Evolutionary conservation across 257 asterid genomes (phyloP), one percentile per base, ranked within the genome.

Genomic region (Striga asiatica): DNA sequence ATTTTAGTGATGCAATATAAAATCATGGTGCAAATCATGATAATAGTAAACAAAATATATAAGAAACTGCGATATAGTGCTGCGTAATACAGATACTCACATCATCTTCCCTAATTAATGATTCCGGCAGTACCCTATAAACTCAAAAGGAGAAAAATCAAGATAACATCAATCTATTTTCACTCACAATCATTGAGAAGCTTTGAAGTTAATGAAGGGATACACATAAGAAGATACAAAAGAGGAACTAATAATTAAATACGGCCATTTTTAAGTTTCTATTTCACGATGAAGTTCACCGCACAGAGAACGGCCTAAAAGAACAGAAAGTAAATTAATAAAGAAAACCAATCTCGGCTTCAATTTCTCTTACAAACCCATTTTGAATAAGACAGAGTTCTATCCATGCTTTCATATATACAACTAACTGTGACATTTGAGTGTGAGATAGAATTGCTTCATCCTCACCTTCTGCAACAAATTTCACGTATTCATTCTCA

Each of bases 81-180:
- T 43, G 42, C 41, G 43, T 21, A 23, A 28, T 9, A 32, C 61
- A 6, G 17, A 62, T 49, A 75, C 94, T 85, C 55, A 81, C 97
- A 65, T 85, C 94, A 57, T 89, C 93, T 71, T 82, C 81, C 62
- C 97, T 74, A 25, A 89, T 61, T 46, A 82, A 59, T 32, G 83
- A 70, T 64, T 89, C 97, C 3, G 94, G 84, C 59, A 80, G 47
- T 55, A 50, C 60, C 91, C 95, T 88, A 81, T 72, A 80, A 58
- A 50, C 34, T 67, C 8, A 38, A 59, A 54, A 8, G 51, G 39
- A 16, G 54, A n/a, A n/a, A 39, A 73, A 61, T 60, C 47, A 71
- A 35, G 46, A 45, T 49, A 39, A 21, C 18, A 18, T 28, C 41
- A 13, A 32, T 38, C 23, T 31, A 50, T 46, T 24, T 47, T 20